A percentile compares a stretch with the other conserved stretches of the same genome.
phyloP scores from a whole-genome alignment of 176 grass and related monocot genomes.

The Triticum monococcum region DNA sequence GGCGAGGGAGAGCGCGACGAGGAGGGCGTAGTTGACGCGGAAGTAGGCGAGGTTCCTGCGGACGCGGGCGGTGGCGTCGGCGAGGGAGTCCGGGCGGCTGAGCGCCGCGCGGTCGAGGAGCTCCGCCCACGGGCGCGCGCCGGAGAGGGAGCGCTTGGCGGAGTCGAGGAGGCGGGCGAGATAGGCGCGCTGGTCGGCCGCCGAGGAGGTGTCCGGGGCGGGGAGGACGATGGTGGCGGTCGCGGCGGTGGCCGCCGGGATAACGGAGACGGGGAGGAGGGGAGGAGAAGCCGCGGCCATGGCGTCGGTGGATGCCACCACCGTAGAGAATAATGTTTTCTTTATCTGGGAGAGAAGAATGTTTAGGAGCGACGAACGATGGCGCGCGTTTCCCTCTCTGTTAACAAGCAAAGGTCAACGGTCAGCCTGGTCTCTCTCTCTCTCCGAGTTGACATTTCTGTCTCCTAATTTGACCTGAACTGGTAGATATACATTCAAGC shows the following conservation, averaged over 20 bases:
- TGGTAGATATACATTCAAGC: neutral
- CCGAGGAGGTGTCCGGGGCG: neutral
- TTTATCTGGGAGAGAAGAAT: neutral
- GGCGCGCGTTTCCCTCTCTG: neutral
- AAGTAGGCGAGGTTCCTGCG: conserved; percentile 84
- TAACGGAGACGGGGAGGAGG: conserved; percentile 11
- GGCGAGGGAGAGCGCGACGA: conserved; percentile 44
- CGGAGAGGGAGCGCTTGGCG: conserved; percentile 32
- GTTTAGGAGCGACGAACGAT: neutral
- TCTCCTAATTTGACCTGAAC: neutral
- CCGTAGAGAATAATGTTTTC: neutral
- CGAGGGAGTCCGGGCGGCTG: conserved; percentile 43
- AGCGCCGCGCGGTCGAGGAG: conserved; percentile 43
- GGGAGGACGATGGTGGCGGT: neutral
- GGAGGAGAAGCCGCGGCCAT: conserved; percentile 28
- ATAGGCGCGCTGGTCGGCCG: conserved; percentile 30
- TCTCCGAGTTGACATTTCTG: neutral
- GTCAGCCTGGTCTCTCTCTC: neutral
- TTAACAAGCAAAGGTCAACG: neutral
- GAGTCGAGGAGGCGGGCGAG: conserved; percentile 33
- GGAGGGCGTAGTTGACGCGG: conserved; percentile 74
- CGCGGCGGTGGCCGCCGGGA: neutral
- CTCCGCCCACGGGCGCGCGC: conserved; percentile 46
- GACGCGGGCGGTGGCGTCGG: conserved; percentile 53
- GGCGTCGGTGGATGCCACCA: neutral